Evolutionary conservation across 768 basidiomycete species (phyloP).

Genomic region (Amanita rimosa): DNA sequence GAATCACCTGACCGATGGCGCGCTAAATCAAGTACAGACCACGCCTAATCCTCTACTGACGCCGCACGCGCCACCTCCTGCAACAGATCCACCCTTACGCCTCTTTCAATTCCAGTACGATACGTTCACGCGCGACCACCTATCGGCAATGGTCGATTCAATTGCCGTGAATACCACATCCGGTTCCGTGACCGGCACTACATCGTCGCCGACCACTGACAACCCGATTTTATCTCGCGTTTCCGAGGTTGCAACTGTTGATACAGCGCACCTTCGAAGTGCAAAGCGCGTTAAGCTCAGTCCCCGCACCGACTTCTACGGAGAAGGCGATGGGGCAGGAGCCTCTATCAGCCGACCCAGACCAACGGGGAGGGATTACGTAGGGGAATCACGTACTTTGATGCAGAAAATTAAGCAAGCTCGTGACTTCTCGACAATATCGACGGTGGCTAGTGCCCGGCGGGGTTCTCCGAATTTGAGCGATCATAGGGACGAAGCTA

Average conservation of each 20-base stretch:
- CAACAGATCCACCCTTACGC: slow-evolving; percentile 66
- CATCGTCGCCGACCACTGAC: slow-evolving; percentile 35
- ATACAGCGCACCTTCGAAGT: slow-evolving; percentile 51
- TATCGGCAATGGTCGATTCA: slow-evolving; percentile 89
- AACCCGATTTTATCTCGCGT: slow-evolving; percentile 33
- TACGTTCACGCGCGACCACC: slow-evolving; percentile 89
- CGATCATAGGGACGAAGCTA: slow-evolving; percentile 7
- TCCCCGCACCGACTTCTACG: slow-evolving; percentile 48
- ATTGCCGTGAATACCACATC: slow-evolving; percentile 78
- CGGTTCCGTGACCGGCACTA: slow-evolving; percentile 35
- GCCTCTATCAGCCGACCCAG: slow-evolving; percentile 39
- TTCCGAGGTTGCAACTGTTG: slow-evolving; percentile 29
- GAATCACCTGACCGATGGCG: slow-evolving; percentile 11
- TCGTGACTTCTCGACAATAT: slow-evolving; percentile 68
- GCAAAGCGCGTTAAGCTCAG: slow-evolving; percentile 76
- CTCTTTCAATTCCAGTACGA: slow-evolving; percentile 95
- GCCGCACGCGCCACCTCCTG: slow-evolving; percentile 18
- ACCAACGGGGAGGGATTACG: slow-evolving; percentile 49
- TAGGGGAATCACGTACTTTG: slow-evolving; percentile 64
- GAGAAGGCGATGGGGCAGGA: slow-evolving; percentile 34
- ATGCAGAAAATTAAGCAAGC: slow-evolving; percentile 77
- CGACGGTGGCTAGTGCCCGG: slow-evolving; percentile 40
- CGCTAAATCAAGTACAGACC: slow-evolving; percentile 47
- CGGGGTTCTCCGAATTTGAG: slow-evolving; percentile 9
- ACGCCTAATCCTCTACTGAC: slow-evolving; percentile 36